Base-by-base conservation (phyloP, 2,329 filamentous ascomycete genomes). In the Cercospora beticola region DNA sequence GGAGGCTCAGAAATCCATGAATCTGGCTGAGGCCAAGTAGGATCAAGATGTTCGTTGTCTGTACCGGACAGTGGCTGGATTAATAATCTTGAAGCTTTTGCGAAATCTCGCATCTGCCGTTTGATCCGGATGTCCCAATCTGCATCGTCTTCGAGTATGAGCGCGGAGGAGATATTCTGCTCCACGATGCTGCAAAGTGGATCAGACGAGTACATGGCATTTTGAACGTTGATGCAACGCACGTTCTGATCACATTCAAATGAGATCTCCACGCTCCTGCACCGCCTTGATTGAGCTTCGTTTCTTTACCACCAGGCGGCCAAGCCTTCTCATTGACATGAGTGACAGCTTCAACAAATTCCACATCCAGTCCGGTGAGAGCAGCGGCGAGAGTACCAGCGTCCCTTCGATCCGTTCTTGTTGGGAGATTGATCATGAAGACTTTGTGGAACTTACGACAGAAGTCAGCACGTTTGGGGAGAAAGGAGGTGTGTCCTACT, bases 381-480 rank as follows among this genome's bases (percentile, higher is more conserved):
- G 81, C 80, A 1, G 83, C 83, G 2, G 82, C 81, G 5, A 85
- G 76, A 2, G 79, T 76, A 72, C 86, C 81, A 3, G 81, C 79
- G 76, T 87, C 83, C 58, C 82, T 80, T 8, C 84, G 81, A 70
- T 87, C 85, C 21, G 80, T 82, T 4, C 85, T 78, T 21, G 79
- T 79, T 1, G 84, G 82, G 6, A 86, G 78, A 57, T 83, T 84
- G 46, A 87, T 80, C 21, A 84, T 83, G 67, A 86, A 80, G 16
- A 86, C 82, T 58, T 83, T 79, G 28, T 83, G 78, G 68, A 87
- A 86, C 84, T 70, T n/a, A n/a, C n/a, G n/a, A n/a, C n/a, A n/a
- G n/a, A n/a, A n/a, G n/a, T n/a, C n/a, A n/a, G n/a, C n/a, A n/a
- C n/a, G n/a, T n/a, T n/a, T n/a, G n/a, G n/a, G n/a, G n/a, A n/a